phyloP scores from a whole-genome alignment of 2,329 filamentous ascomycete species.

The Onygenales sp. region DNA sequence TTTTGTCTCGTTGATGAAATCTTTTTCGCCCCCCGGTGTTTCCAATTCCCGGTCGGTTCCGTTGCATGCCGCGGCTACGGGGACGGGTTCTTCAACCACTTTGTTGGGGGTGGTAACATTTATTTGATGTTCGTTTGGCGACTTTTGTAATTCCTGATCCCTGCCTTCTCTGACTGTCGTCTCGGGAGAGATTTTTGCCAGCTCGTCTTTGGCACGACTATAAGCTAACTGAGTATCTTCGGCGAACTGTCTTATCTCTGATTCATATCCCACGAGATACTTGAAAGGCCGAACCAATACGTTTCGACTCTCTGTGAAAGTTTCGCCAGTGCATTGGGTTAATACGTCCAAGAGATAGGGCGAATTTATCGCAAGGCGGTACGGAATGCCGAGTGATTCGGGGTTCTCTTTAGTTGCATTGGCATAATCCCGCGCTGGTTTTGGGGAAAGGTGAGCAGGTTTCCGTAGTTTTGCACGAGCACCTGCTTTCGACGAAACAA shows the following conservation, averaged over 20 bases:
- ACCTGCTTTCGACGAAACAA: constrained; percentile 1
- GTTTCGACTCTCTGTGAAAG: neutral
- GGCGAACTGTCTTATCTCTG: neutral
- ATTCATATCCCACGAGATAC: neutral
- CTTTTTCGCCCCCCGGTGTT: no score
- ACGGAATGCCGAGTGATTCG: neutral
- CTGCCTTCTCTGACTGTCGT: neutral
- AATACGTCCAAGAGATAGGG: neutral
- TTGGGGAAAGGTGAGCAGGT: neutral
- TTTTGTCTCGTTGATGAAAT: neutral
- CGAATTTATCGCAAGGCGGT: constrained; percentile 1
- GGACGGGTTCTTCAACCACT: no score
- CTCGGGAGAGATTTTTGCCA: neutral
- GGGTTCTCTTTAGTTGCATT: neutral
- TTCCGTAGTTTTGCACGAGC: neutral
- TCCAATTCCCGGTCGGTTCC: no score
- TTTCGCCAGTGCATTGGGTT: neutral
- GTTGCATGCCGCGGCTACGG: no score
- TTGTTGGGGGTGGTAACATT: neutral
- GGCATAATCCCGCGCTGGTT: neutral
- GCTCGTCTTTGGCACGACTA: neutral
- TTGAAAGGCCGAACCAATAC: constrained; percentile 1
- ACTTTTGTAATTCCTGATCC: neutral
- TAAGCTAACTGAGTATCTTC: neutral
- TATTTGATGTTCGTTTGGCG: neutral